Conservation (phyloP, 1,284 basidiomycete species). For the Pterulicium gracile region DNA sequence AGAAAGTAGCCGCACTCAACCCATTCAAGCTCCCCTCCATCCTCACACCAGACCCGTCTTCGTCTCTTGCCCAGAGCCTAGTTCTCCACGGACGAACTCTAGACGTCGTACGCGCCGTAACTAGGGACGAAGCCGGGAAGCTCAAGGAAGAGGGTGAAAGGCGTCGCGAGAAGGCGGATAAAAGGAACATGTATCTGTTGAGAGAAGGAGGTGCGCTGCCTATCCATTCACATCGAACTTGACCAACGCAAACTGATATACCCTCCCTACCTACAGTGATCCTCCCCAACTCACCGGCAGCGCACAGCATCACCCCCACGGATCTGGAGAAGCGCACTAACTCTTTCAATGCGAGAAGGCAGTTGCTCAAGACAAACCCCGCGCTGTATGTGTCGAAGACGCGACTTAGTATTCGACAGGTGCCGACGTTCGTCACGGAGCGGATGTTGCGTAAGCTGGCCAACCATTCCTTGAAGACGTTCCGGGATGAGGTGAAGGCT, state of each 20-base stretch:
- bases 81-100: slow-evolving; percentile 91
- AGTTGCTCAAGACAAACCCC: slow-evolving; percentile 82
- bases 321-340: slow-evolving; percentile 78
- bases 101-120: slow-evolving; percentile 86
- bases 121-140: slow-evolving; percentile 77
- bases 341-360: slow-evolving; percentile 75
- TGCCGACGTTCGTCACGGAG: slow-evolving; percentile 87
- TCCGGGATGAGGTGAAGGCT: slow-evolving; percentile 70
- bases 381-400: slow-evolving; percentile 92
- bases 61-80: slow-evolving; percentile 71
- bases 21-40: slow-evolving; percentile 82
- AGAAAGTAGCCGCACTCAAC: slow-evolving; percentile 55
- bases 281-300: slow-evolving; percentile 75
- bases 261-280: slow-evolving; percentile 48
- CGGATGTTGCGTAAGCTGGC: slow-evolving; percentile 84
- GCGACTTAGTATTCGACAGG: slow-evolving; percentile 85
- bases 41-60: slow-evolving; percentile 91
- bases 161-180: slow-evolving; percentile 84
- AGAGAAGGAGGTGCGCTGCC: slow-evolving; percentile 77
- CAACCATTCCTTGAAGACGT: slow-evolving; percentile 70
- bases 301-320: slow-evolving; percentile 51
- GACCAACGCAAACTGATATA: background rate
- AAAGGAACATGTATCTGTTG: slow-evolving; percentile 92
- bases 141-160: slow-evolving; percentile 83
- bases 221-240: background rate